Evolutionary conservation across 2,329 filamentous ascomycete species (phyloP), one percentile per base, ranked within the genome.

Genomic region (Paecilomyces sp.): DNA sequence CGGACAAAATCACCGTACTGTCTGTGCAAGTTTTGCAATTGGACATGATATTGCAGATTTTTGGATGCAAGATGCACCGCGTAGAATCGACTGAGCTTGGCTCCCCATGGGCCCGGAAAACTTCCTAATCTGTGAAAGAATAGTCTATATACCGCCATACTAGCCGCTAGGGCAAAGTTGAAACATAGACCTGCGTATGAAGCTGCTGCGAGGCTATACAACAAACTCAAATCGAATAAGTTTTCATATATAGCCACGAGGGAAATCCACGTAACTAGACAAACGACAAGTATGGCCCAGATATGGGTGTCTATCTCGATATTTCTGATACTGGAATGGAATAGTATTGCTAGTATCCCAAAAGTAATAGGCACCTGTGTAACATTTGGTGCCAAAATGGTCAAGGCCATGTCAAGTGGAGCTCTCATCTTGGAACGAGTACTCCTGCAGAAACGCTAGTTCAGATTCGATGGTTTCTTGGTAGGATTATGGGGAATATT

Each of bases 141-240:
- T 2, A 61, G 55, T 4, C 77, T 69, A 63, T 80, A 76, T n/a
- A 74, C 54, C 2, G 70, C 18, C 18, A 77, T 75, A 60, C 74
- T 77, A 13, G 33, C 24, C 13, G 34, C 28, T 3, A 57, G 28
- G 7, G 12, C 30, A 28, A 50, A 12, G 9, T 50, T 57, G 33
- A 57, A 57, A 36, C 15, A 57, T 2, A 50, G 12, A 5, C 56
- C 56, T n/a, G n/a, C n/a, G n/a, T 50, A 31, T 6, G 30, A 57
- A 31, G 56, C 31, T 24, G 15, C 50, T 31, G 15, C 18, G 15
- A 57, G 18, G 18, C 33, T 36, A 13, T 41, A 24, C 13, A 51
- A 34, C 24, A 57, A 24, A n/a, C 33, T 18, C 5, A 57, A 18
- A 28, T 51, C n/a, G 24, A 18, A 50, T 12, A 47, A 13, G 2